Conservation (phyloP, 2,329 filamentous ascomycete genomes). For the Ceratocystis lukuohia region DNA sequence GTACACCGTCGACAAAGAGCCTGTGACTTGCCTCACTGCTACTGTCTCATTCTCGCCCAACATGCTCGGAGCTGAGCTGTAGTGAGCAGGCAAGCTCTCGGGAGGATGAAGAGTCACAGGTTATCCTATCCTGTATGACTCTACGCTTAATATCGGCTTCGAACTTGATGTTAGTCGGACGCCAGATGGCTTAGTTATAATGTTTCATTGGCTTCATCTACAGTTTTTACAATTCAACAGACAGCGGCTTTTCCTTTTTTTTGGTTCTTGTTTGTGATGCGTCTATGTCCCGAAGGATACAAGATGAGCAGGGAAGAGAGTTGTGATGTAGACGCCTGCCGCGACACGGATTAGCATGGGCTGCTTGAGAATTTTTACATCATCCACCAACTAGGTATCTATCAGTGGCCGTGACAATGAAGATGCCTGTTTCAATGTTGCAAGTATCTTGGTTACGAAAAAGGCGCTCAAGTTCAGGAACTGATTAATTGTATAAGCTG, state of each 20-base stretch:
- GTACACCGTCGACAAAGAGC: slow-evolving; percentile 54
- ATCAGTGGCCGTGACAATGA: too few species aligned
- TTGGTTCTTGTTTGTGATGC: not conserved
- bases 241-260: not conserved
- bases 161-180: not conserved
- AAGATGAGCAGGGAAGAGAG: too few species aligned
- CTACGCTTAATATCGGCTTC: not conserved
- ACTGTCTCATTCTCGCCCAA: slow-evolving; percentile 46
- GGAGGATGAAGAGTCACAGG: not conserved
- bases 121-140: not conserved
- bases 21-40: slow-evolving; percentile 78
- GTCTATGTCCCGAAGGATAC: too few species aligned
- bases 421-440: too few species aligned
- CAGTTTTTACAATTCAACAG: not conserved
- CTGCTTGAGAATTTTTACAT: too few species aligned
- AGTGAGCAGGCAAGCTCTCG: slow-evolving; percentile 8
- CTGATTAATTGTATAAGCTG: not conserved
- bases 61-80: slow-evolving; percentile 33
- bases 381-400: too few species aligned
- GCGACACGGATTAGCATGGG: too few species aligned
- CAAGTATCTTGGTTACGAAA: too few species aligned
- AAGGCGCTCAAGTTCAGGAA: not conserved
- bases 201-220: not conserved
- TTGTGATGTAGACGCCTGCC: too few species aligned
- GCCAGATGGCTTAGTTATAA: not conserved